Percentiles rank a stretch among this genome's conserved stretches.
Evolutionary conservation across 805 yeast species (phyloP).

Genomic region (Wickerhamiella azymoides): DNA sequence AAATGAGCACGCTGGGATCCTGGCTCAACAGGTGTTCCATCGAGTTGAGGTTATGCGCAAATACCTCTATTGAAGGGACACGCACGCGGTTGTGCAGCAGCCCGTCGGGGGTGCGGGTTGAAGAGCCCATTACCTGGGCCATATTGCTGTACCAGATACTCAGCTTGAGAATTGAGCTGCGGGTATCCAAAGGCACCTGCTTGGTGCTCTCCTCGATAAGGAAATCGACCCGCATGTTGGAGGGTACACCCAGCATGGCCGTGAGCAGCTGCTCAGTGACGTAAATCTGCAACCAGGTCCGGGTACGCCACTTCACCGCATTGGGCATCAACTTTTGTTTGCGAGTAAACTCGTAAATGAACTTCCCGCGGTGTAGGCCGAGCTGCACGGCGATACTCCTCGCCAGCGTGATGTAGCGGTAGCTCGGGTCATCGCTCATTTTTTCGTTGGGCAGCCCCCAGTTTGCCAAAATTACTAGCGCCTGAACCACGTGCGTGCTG

Average conservation of each 20-base stretch:
- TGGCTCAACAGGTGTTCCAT: conserved; percentile 52
- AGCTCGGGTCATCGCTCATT: conserved; percentile 82
- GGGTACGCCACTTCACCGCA: conserved; percentile 87
- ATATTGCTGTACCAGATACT: conserved; percentile 75
- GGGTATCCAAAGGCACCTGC: background rate
- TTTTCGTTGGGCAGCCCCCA: conserved; percentile 94
- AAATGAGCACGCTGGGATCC: conserved; percentile 57
- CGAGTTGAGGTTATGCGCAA: conserved; percentile 66
- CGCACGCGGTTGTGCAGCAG: conserved; percentile 71
- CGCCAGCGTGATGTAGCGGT: conserved; percentile 77
- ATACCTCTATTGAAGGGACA: conserved; percentile 61
- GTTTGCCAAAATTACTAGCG: conserved; percentile 63
- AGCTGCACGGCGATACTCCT: conserved; percentile 71
- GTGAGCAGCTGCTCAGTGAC: conserved; percentile 88
- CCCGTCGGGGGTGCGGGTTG: conserved; percentile 78
- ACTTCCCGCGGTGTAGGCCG: conserved; percentile 84
- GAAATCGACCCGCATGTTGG: conserved; percentile 71
- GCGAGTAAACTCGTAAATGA: conserved; percentile 78
- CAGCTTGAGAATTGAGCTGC: conserved; percentile 45
- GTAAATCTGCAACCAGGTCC: conserved; percentile 83
- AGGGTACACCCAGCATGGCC: conserved; percentile 74
- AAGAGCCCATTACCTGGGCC: conserved; percentile 74
- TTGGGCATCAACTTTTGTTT: conserved; percentile 80
- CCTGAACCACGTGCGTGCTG: conserved; percentile 86
- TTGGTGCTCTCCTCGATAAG: conserved; percentile 64